A percentile compares a stretch with the other conserved stretches of the same genome.
These are phyloP conservation scores for Panaeolus cyanescens DNA, from an alignment of 768 basidiomycete species.

Conservation along the genomic window DNA sequence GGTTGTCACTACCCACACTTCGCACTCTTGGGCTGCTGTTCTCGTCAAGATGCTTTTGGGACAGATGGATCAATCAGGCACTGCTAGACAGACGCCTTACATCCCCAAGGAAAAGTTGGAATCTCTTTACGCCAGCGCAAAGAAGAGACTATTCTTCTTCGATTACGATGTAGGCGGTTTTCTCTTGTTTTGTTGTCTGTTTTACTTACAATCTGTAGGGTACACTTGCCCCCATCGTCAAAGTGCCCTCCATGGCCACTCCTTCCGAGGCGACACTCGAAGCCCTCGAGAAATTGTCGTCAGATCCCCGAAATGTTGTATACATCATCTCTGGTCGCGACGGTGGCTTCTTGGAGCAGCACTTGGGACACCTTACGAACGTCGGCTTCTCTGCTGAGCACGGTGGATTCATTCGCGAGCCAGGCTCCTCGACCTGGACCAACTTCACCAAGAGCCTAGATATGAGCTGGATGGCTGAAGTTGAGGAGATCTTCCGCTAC, in stretches of 20 bases:
- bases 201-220: slow-evolving; percentile 50
- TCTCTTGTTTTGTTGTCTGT: slow-evolving; percentile 5
- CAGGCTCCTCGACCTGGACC: slow-evolving; percentile 67
- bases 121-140: slow-evolving; percentile 62
- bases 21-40: slow-evolving; percentile 92
- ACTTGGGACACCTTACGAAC: slow-evolving; percentile 80
- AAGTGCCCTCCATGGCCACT: slow-evolving; percentile 83
- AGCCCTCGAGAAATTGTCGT: slow-evolving; percentile 70
- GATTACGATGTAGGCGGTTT: slow-evolving; percentile 84
- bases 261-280: slow-evolving; percentile 75
- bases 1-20: slow-evolving; percentile 89
- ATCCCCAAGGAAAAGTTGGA: slow-evolving; percentile 66
- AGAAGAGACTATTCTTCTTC: slow-evolving; percentile 88
- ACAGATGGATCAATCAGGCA: slow-evolving; percentile 76
- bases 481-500: slow-evolving; percentile 93
- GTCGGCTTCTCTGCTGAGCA: slow-evolving; percentile 97
- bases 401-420: slow-evolving; percentile 86
- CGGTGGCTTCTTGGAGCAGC: slow-evolving; percentile 86
- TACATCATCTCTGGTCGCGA: slow-evolving; percentile 99
- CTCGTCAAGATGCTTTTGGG: slow-evolving; percentile 87
- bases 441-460: slow-evolving; percentile 92
- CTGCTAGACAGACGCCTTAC: slow-evolving; percentile 83
- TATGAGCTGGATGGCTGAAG: slow-evolving; percentile 98
- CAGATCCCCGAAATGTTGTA: slow-evolving; percentile 87
- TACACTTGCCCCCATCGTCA: slow-evolving; percentile 96